phyloP scores from a whole-genome alignment of 2,329 filamentous ascomycete genomes.

The Trichoderma breve region DNA sequence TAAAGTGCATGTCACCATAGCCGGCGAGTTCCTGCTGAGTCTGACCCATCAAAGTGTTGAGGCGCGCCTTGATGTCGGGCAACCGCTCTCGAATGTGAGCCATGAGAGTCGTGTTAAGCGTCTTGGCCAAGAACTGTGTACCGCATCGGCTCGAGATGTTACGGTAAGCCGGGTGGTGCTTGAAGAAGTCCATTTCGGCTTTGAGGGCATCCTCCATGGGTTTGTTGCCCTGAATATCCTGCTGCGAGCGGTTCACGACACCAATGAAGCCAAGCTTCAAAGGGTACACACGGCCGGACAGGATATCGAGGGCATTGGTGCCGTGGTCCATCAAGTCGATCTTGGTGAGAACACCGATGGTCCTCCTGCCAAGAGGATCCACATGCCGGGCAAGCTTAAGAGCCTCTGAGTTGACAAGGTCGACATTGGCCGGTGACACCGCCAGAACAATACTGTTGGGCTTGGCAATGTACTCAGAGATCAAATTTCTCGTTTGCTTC shows the following conservation, averaged over 20 bases:
- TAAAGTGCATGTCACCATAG: constrained; percentile 97
- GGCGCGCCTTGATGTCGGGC: constrained; percentile 94
- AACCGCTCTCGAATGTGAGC: constrained; percentile 90
- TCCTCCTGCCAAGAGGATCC: constrained; percentile 88
- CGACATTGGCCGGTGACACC: constrained; percentile 95
- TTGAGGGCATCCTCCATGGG: constrained; percentile 89
- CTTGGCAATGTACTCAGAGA: constrained; percentile 97
- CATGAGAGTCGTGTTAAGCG: constrained; percentile 93
- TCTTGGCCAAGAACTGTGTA: constrained; percentile 91
- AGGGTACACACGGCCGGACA: constrained; percentile 95
- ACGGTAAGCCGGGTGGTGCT: constrained; percentile 92
- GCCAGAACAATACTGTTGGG: constrained; percentile 97
- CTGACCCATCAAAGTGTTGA: constrained; percentile 99
- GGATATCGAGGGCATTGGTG: constrained; percentile 94
- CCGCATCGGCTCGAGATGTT: constrained; percentile 94
- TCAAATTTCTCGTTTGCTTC: constrained; percentile 94
- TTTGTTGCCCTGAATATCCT: constrained; percentile 95
- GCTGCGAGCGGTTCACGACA: constrained; percentile 95
- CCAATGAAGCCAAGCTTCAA: constrained; percentile 97
- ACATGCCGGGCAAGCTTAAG: constrained; percentile 96
- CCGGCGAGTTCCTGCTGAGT: constrained; percentile 97
- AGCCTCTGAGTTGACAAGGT: constrained; percentile 97
- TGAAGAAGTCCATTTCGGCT: constrained; percentile 92
- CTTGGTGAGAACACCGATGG: constrained; percentile 96
- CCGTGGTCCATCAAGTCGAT: constrained; percentile 98